Evolutionary conservation across 2,329 filamentous ascomycete species (phyloP).

Genomic region (Cytospora paraplurivora): DNA sequence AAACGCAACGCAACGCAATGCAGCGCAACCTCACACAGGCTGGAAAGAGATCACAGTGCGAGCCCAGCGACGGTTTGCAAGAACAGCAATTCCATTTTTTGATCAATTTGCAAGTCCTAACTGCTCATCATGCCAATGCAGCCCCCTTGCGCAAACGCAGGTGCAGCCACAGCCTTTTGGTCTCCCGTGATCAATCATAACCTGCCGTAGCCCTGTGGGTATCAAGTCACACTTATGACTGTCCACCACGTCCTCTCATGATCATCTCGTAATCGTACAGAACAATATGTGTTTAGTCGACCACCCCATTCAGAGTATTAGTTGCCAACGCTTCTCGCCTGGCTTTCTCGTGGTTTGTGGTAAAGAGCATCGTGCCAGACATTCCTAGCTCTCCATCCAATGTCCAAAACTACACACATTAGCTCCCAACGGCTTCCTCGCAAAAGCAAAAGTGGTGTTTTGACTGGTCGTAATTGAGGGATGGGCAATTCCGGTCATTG

Average conservation of each 20-base stretch:
- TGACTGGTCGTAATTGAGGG: not conserved
- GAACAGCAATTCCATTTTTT: not conserved
- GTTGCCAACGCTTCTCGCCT: not conserved
- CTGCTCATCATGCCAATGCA: slow-evolving; percentile 14
- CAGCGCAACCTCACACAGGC: too few species aligned
- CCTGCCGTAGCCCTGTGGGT: slow-evolving; percentile 14
- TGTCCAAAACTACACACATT: slow-evolving; percentile 1
- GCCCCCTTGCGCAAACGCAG: not conserved
- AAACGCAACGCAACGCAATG: not conserved
- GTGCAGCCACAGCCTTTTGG: not conserved
- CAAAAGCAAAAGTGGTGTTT: not conserved
- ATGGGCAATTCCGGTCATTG: not conserved
- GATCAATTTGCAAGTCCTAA: slow-evolving; percentile 14
- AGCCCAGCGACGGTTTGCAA: not conserved
- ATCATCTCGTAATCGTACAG: slow-evolving; percentile 21
- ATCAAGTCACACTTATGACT: slow-evolving; percentile 23
- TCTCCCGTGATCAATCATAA: slow-evolving; percentile 19
- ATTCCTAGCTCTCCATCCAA: not conserved
- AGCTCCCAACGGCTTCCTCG: not conserved
- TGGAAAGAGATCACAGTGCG: not conserved
- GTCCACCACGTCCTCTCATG: slow-evolving; percentile 16
- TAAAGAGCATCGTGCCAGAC: slow-evolving; percentile 3
- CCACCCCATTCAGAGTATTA: slow-evolving; percentile 4
- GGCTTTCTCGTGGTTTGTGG: not conserved
- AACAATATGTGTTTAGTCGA: slow-evolving; percentile 5